These are phyloP conservation scores for Hypsizygus marmoreus DNA, from an alignment of 768 basidiomycete genomes.

Conservation along the genomic window DNA sequence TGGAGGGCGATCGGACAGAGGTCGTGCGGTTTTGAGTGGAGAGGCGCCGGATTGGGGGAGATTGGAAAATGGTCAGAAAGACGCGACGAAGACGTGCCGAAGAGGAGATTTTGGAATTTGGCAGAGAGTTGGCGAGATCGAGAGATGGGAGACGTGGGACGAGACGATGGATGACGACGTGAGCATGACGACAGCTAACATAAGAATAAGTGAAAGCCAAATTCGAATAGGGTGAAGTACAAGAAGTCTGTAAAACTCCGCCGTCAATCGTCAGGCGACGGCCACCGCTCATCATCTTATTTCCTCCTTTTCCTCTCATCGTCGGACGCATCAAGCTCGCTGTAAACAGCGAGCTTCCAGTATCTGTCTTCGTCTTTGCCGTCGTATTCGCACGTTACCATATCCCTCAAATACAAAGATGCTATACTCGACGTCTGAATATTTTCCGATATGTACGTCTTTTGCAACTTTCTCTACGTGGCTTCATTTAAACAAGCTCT, in stretches of 20 bases:
- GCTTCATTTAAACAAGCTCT: constrained; percentile 16
- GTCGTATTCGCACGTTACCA: constrained; percentile 43
- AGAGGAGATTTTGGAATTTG: too few relatives aligned
- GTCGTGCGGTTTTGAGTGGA: too few relatives aligned
- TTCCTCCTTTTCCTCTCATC: constrained; percentile 1
- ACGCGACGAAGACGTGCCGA: too few relatives aligned
- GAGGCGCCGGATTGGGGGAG: too few relatives aligned
- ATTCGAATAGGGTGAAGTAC: background rate
- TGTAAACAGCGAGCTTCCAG: constrained; percentile 12
- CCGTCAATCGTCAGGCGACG: background rate
- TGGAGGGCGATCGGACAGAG: too few relatives aligned
- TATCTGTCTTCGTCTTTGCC: constrained; percentile 33
- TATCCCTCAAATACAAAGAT: constrained; percentile 46
- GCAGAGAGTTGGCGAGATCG: too few relatives aligned
- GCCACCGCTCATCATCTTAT: constrained; percentile 7
- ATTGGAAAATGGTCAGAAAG: too few relatives aligned
- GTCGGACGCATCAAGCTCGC: background rate
- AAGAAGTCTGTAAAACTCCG: constrained; percentile 9
- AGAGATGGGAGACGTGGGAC: too few relatives aligned
- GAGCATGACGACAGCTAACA: too few relatives aligned
- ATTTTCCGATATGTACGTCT: constrained; percentile 85
- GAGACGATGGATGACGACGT: too few relatives aligned
- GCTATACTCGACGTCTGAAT: constrained; percentile 90
- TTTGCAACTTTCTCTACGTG: background rate
- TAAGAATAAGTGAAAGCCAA: too few relatives aligned